A percentile compares a stretch with the other conserved stretches of the same genome.
Evolutionary conservation across 805 yeast genomes (phyloP).

Genomic region (Ogataea corticis): DNA sequence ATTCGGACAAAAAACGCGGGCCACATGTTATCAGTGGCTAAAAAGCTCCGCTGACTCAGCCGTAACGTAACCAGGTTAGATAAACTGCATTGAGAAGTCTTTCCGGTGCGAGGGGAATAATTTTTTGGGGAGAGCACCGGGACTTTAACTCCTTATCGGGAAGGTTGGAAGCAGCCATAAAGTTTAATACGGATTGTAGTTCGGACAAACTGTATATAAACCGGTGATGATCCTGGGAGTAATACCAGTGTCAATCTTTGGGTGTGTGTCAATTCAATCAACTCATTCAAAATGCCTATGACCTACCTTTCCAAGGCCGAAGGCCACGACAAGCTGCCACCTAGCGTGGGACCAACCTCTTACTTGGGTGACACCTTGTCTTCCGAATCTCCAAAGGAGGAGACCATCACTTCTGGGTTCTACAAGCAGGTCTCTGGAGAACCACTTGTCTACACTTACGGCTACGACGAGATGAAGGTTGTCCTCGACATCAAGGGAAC

Average conservation of each 20-base stretch:
- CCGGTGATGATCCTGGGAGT: too few species aligned
- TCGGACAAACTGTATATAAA: too few species aligned
- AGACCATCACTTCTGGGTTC: conserved; percentile 66
- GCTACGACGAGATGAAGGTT: conserved; percentile 67
- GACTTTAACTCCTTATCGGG: neutral
- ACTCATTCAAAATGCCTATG: conserved; percentile 52
- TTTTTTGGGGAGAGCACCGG: neutral
- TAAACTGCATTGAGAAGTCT: neutral
- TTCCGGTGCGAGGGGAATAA: too few species aligned
- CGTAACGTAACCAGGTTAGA: neutral
- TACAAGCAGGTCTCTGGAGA: conserved; percentile 65
- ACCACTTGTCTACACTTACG: conserved; percentile 61
- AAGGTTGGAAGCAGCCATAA: neutral
- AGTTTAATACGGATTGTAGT: too few species aligned
- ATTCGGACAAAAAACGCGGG: conserved; percentile 17
- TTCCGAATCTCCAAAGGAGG: conserved; percentile 54
- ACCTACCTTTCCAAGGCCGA: conserved; percentile 51
- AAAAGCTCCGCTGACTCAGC: neutral
- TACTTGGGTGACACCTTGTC: conserved; percentile 64
- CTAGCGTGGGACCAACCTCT: conserved; percentile 60
- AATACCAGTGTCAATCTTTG: too few species aligned
- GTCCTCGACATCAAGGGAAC: conserved; percentile 66
- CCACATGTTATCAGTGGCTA: neutral
- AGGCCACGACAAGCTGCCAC: conserved; percentile 56
- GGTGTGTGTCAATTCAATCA: neutral